Evolutionary conservation across 768 basidiomycete genomes (phyloP), one percentile per base, ranked within the genome.

Genomic region (Hydnum rufescens): DNA sequence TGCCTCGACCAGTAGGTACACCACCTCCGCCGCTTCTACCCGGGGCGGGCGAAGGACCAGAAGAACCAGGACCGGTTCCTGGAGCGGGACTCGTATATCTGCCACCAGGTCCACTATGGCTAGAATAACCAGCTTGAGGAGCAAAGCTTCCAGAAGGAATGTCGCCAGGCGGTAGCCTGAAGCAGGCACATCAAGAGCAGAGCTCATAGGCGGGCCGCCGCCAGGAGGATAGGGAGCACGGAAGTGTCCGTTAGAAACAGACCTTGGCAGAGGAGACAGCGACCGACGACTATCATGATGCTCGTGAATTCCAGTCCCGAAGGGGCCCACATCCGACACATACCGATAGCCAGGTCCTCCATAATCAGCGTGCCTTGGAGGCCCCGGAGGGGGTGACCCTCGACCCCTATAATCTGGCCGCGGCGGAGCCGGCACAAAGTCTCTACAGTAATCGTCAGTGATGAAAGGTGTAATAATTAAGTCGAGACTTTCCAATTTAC

Each of bases 51-150:
- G 8, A 19, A 39, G 8, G 19, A 39, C 19, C 34, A 39, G 8
- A 39, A 39, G 34, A 8, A 39, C n/a, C n/a, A n/a, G n/a, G n/a
- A n/a, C n/a, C n/a, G n/a, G n/a, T n/a, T n/a, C n/a, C n/a, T n/a
- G 36, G 36, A 1, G 36, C 13, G 22, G 36, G 36, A 22, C 36
- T 39, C 22, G 36, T 13, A 39, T 39, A 39, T 39, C 36, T 39
- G 13, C 36, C 36, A 39, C 36, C 36, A 39, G 13, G 13, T 13
- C 13, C 36, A 39, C 36, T 22, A 39, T 39, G 13, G 36, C 70
- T 59, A 55, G 71, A 68, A 60, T 74, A 76, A 18, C 76, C 74
- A 8, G 72, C 70, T 4, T 43, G 58, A 0, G 70, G 67, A 8
- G 74, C 32, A 50, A 34, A 51, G 52, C 42, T 25, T 49, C 34